Base-by-base conservation (phyloP, 2,329 filamentous ascomycete species). In the Cadophora sp. region DNA sequence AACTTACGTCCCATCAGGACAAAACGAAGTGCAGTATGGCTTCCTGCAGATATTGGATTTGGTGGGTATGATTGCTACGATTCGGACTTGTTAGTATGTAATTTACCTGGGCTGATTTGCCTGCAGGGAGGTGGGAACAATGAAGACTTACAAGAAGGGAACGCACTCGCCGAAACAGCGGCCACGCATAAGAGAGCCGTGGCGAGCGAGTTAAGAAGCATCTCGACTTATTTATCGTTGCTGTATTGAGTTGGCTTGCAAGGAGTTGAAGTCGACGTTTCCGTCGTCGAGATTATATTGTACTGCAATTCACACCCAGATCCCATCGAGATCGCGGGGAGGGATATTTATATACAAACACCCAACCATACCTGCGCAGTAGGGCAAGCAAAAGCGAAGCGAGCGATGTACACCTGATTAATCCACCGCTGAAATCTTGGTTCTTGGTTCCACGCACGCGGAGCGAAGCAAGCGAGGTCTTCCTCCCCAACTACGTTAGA, bases 1-100 rank as follows among this genome's bases (percentile, higher is more conserved):
- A 11, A 55, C 61, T 11, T 36, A 63, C 61, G 61, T 63, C 16
- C 33, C 30, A 47, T 63, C 50, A 8, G 50, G 24, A 36, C 61
- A 63, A 8, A 55, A 36, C 0, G 36, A 43, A 6, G 16, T 55
- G 14, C 61, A 63, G 20, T 45, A 45, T 30, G 61, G 61, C 14
- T 63, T 55, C 18, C 36, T 63, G 61, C 61, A 63, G 50, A 39
- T n/a, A 18, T 16, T 47, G 24, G 56, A 20, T 16, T 45, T 45
- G 14, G 20, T 47, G 4, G 27, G 39, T 14, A 16, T 47, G 5
- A 45, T 41, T 6, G 36, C 48, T 45, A 30, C 6, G 27, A 6
- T 30, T 30, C 27, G 27, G 27, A 30, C 27, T 30, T 30, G 27
- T 30, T 30, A 30, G 27, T 30, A 30, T 30, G 27, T 6, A 30